A percentile compares a stretch with the other conserved stretches of the same genome.
phyloP scores from a whole-genome alignment of 257 asterid genomes.

The Voacanga thouarsii region DNA sequence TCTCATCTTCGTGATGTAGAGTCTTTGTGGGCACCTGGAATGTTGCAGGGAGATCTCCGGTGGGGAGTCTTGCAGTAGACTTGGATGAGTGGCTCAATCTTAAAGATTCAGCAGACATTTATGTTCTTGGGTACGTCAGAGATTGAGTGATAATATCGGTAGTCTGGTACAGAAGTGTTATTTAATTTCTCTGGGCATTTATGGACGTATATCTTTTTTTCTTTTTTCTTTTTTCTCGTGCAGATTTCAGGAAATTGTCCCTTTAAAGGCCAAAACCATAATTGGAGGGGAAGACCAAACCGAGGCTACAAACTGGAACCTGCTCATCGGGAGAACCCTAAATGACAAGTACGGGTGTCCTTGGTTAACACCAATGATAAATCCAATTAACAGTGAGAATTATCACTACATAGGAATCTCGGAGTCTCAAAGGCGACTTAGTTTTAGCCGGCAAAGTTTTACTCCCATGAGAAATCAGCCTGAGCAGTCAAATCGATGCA shows the following conservation, averaged over 20 bases:
- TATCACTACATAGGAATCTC: conserved; percentile 22
- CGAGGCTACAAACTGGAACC: conserved; percentile 88
- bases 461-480: conserved; percentile 24
- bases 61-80: conserved; percentile 75
- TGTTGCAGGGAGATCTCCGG: conserved; percentile 90
- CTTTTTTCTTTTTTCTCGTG: conserved; percentile 15
- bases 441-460: conserved; percentile 16
- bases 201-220: neutral
- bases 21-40: conserved; percentile 95
- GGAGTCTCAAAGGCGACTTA: conserved; percentile 14
- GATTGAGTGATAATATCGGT: neutral
- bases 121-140: conserved; percentile 79
- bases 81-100: conserved; percentile 87
- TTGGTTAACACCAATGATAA: conserved; percentile 63
- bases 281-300: conserved; percentile 81
- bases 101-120: conserved; percentile 74
- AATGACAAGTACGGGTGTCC: conserved; percentile 69
- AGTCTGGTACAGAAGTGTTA: neutral
- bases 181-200: neutral
- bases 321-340: conserved; percentile 62
- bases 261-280: conserved; percentile 62
- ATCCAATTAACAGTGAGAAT: conserved; percentile 57
- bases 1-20: conserved; percentile 35
- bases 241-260: conserved; percentile 96
- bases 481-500: conserved; percentile 20